A percentile compares a stretch with the other conserved stretches of the same genome.
Conservation (phyloP, 2,329 filamentous ascomycete genomes). For the Aureobasidium subglaciale region DNA sequence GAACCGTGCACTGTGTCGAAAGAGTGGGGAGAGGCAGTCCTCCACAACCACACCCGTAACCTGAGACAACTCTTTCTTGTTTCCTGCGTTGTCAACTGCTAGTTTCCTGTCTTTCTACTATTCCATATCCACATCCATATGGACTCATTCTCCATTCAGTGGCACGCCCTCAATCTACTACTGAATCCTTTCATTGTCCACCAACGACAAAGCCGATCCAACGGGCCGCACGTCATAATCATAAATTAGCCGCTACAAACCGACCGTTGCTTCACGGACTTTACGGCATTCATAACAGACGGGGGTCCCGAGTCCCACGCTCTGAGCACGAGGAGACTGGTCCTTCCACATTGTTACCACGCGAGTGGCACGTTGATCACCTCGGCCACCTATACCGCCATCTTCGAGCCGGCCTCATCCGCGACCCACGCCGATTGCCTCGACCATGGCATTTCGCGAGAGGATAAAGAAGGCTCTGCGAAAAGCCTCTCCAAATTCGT, state of each 20-base stretch:
- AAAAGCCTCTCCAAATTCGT: constrained; percentile 22
- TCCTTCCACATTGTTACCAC: background rate
- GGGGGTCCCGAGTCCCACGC: background rate
- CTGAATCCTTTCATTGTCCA: background rate
- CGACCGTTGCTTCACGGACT: background rate
- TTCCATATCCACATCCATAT: background rate
- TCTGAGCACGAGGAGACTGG: background rate
- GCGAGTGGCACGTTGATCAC: background rate
- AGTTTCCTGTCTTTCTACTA: background rate
- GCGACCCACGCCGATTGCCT: background rate
- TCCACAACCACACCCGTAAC: background rate
- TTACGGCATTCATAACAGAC: background rate
- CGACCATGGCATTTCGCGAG: constrained; percentile 40
- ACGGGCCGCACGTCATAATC: constrained; percentile 9
- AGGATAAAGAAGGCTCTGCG: constrained; percentile 39
- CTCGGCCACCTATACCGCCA: background rate
- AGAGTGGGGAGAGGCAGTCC: constrained; percentile 6
- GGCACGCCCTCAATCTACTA: background rate
- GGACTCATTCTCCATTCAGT: too few species aligned
- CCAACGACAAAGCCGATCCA: background rate
- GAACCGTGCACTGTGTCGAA: background rate
- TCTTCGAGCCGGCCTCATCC: background rate
- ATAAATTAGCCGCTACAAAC: background rate
- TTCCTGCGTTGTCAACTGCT: background rate
- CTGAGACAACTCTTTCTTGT: background rate